Evolutionary conservation across 2,329 filamentous ascomycete genomes (phyloP).

Genomic region (Cordyceps javanica): DNA sequence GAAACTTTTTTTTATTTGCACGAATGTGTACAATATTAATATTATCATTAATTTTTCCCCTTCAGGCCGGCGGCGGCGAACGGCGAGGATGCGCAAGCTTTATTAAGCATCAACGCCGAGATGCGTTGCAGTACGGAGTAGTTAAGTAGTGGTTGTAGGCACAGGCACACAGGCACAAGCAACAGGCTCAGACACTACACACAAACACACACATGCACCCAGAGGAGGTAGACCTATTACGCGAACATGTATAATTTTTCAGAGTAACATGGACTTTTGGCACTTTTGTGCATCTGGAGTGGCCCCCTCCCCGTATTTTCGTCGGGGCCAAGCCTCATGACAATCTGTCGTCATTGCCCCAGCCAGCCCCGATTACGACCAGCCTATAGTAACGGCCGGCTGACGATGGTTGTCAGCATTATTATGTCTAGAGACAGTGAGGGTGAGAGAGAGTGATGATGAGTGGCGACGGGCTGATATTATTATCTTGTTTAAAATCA

Average conservation of each 20-base stretch:
- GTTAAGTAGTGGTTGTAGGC: too few relatives aligned
- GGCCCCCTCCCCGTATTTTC: constrained; percentile 1
- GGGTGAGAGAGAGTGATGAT: too few relatives aligned
- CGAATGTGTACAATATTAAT: too few relatives aligned
- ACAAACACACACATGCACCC: too few relatives aligned
- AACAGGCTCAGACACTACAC: too few relatives aligned
- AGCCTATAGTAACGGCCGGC: constrained; percentile 2
- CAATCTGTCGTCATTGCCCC: constrained; percentile 11
- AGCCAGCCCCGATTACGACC: constrained; percentile 6
- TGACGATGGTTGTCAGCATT: constrained; percentile 6
- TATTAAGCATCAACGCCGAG: too few relatives aligned
- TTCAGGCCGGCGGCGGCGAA: too few relatives aligned
- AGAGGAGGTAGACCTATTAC: neutral
- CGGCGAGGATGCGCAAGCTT: too few relatives aligned
- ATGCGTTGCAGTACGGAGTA: too few relatives aligned
- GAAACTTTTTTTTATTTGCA: too few relatives aligned
- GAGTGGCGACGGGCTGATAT: neutral
- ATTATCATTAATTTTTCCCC: too few relatives aligned
- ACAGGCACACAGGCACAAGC: too few relatives aligned
- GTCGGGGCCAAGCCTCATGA: constrained; percentile 4
- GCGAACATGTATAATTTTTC: neutral
- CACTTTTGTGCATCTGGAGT: neutral
- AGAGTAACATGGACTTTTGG: neutral
- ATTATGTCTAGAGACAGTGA: neutral
- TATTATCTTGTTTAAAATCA: neutral